Percentiles rank a stretch among this genome's conserved stretches.
These are phyloP conservation scores for Besnoitia besnoiti DNA, from an alignment of 169 alveolate species.

Conservation along the genomic window DNA sequence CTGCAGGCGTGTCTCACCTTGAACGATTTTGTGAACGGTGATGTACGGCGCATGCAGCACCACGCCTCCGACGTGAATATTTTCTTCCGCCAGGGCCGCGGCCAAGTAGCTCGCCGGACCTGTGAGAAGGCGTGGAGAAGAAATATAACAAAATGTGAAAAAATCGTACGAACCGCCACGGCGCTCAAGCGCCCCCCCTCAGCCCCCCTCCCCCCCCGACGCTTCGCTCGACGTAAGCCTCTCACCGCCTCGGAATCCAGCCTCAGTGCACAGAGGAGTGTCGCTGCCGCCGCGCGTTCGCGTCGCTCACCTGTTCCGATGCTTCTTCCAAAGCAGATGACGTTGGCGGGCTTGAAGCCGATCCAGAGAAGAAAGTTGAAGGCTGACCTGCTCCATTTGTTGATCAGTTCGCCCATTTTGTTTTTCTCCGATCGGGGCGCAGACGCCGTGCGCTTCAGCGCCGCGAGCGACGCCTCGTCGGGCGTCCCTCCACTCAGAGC, in stretches of 20 bases:
- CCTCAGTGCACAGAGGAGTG: no score
- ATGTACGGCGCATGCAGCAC: conserved; percentile 85
- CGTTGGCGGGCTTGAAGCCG: conserved; percentile 77
- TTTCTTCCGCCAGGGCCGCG: conserved; percentile 74
- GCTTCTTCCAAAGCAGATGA: conserved; percentile 84
- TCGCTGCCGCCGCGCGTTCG: not conserved
- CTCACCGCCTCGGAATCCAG: no score
- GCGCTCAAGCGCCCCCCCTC: no score
- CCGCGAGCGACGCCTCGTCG: not conserved
- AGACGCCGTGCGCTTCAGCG: not conserved
- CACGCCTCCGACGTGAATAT: conserved; percentile 81
- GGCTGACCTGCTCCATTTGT: conserved; percentile 82
- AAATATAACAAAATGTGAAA: no score
- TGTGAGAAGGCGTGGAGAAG: not conserved
- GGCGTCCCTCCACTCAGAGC: not conserved
- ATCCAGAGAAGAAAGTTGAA: conserved; percentile 79
- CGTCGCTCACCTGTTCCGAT: conserved; percentile 81
- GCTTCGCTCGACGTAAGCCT: no score
- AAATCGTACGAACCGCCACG: no score
- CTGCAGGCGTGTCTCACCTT: conserved; percentile 69
- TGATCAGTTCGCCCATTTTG: conserved; percentile 69
- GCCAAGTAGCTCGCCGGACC: conserved; percentile 85
- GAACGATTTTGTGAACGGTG: conserved; percentile 81
- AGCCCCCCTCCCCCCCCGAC: no score
- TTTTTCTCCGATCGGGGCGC: conserved; percentile 76